Base-by-base conservation (phyloP, 371 early-diverging fungal genomes). In the Mucor circinelloides region DNA sequence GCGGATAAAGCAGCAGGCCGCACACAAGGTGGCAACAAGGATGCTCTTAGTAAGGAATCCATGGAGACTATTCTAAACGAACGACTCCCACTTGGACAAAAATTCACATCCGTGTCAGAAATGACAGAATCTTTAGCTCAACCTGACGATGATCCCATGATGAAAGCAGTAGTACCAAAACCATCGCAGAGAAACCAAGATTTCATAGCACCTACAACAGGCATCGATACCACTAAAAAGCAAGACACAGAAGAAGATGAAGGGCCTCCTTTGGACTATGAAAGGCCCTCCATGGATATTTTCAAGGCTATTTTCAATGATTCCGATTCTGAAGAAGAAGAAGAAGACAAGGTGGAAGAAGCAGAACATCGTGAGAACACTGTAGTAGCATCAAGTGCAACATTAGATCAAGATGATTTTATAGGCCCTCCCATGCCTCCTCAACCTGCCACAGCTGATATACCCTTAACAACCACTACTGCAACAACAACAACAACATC, bases 301-400 rank as follows among this genome's bases (percentile, higher is more conserved):
- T 94, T 94, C 64, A 90, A 91, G 64, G 92, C 92, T 8, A 94
- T 94, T 57, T 94, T 94, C 76, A 93, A 89, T 30, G 85, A 90
- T 34, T 86, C 88, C 23, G 89, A 89, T 32, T 73, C 77, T 13
- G 86, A 86, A 61, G 82, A 85, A 0, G 88, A 86, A 19, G 83
- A 81, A 25, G 80, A 82, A 9, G 79, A 81, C 17, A 77, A 77
- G 23, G 77, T 69, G 21, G 30, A 69, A 27, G 31, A 59, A 46
- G 50, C 62, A 55, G 57, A 56, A 56, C 50, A 12, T 44, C 7
- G 21, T 30, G 9, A 52, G 25, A 30, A 25, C 13, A 44, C 27
- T n/a, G 31, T 9, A 42, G 38, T 30, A 21, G 13, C 50, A 17
- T 17, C 60, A 12, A 34, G 50, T 19, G 12, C 60, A 4, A 48